Evolutionary conservation across 1,284 basidiomycete species (phyloP), one percentile per base, ranked within the genome.

Genomic region (Kwoniella shivajii): DNA sequence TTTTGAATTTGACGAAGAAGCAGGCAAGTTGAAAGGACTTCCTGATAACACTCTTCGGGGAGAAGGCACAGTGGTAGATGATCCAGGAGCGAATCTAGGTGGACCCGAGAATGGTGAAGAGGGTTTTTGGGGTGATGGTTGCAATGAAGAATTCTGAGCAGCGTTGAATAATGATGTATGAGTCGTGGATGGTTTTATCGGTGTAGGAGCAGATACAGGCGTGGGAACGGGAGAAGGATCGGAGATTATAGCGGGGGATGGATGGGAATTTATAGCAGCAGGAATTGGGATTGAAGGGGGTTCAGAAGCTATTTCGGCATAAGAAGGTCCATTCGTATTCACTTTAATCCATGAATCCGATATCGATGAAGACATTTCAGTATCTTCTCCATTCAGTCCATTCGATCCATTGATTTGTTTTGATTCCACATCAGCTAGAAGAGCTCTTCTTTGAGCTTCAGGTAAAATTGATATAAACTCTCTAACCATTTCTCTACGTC

Each of bases 401-500:
- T 39, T 24, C n/a, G 57, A 20, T 11, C 58, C 64, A 39, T 68
- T 61, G 10, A 56, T 37, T 14, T 41, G 38, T 13, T 44, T 41
- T 7, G 37, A 54, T 26, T 67, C 69, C 24, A 61, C 56, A 18
- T 75, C 69, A 14, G 64, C 54, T 20, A 60, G 50, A 44, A 76
- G 56, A 20, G 69, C 67, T 16, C 66, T 59, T 24, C 84, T 79
- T 66, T 88, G 87, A 0, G 83, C 82, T 2, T 79, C 77, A 0
- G 87, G 85, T 56, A 89, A 79, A 0, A 84, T 79, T 2, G 80
- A 78, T 58, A 86, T 80, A 51, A 88, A 80, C 39, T 87, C 85
- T 44, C 85, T 82, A 52, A 92, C 84, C 81, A 88, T 88, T 63
- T 85, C 75, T 41, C 78, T 82, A 20, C 83, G 81, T 24, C 88